Conservation (phyloP, 179 eudicot species). For the Nepenthes alata region DNA sequence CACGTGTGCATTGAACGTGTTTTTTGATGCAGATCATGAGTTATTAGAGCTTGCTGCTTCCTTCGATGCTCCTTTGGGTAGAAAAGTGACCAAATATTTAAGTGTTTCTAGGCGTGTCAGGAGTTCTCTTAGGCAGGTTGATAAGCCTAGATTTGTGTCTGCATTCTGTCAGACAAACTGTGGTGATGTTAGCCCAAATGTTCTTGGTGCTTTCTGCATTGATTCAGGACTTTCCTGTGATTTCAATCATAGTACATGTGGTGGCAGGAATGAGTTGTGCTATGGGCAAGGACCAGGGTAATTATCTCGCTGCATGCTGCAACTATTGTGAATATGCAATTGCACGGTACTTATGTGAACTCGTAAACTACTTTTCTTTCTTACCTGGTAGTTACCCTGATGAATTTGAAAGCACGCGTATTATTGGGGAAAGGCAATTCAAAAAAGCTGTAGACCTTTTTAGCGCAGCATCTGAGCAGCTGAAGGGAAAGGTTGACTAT, state of each 20-base stretch:
- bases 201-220: conserved; percentile 82
- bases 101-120: conserved; percentile 76
- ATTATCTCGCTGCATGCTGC: not conserved
- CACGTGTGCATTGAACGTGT: no score
- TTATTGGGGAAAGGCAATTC: conserved; percentile 84
- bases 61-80: conserved; percentile 60
- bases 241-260: conserved; percentile 90
- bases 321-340: not conserved
- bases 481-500: conserved; percentile 63
- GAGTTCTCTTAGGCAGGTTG: conserved; percentile 57
- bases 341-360: not conserved
- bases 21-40: conserved; percentile 50
- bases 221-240: conserved; percentile 93
- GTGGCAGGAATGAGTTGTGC: conserved; percentile 90
- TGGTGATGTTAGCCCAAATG: conserved; percentile 97
- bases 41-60: conserved; percentile 73
- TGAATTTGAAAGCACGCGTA: conserved; percentile 95
- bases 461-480: conserved; percentile 58
- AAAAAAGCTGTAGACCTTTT: conserved; percentile 78
- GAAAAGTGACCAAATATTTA: conserved; percentile 47
- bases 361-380: not conserved
- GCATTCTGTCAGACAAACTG: conserved; percentile 95
- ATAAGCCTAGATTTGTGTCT: conserved; percentile 71
- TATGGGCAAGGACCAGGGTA: conserved; percentile 99
- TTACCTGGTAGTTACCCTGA: conserved; percentile 66